Evolutionary conservation across 2,329 filamentous ascomycete genomes (phyloP).

Genomic region (Graphium sp.): DNA sequence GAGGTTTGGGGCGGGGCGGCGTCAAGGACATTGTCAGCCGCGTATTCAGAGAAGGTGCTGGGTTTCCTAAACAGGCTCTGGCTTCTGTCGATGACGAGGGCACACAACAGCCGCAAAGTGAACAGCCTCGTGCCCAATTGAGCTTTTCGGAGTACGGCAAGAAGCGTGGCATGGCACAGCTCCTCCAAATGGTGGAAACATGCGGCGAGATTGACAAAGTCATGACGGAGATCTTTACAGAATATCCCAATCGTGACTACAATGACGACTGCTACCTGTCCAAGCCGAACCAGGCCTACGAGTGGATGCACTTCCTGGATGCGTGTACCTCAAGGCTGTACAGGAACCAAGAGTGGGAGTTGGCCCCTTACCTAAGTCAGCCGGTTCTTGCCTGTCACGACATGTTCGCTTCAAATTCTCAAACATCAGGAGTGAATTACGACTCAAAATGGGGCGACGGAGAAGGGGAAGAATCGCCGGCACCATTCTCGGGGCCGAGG

Average conservation of each 20-base stretch:
- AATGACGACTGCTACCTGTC: slow-evolving; percentile 85
- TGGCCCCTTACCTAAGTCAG: slow-evolving; percentile 73
- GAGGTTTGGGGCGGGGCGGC: slow-evolving; percentile 56
- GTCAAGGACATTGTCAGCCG: slow-evolving; percentile 59
- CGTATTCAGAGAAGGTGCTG: slow-evolving; percentile 65
- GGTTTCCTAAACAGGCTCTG: slow-evolving; percentile 47
- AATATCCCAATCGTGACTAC: slow-evolving; percentile 75
- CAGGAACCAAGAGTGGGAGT: slow-evolving; percentile 81
- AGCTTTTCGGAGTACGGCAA: slow-evolving; percentile 60
- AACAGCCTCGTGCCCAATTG: slow-evolving; percentile 41
- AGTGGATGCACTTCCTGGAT: slow-evolving; percentile 94
- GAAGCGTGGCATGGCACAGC: slow-evolving; percentile 52
- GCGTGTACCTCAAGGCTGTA: slow-evolving; percentile 62
- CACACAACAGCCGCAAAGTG: slow-evolving; percentile 21
- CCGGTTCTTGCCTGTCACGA: slow-evolving; percentile 80
- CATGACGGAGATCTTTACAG: slow-evolving; percentile 66
- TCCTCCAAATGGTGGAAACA: slow-evolving; percentile 63
- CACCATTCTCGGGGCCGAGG: slow-evolving; percentile 66
- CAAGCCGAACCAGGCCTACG: slow-evolving; percentile 76
- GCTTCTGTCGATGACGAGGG: slow-evolving; percentile 14
- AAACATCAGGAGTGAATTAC: slow-evolving; percentile 22
- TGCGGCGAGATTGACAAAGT: slow-evolving; percentile 66
- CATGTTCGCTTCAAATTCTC: slow-evolving; percentile 63
- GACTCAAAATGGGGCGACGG: slow-evolving; percentile 21
- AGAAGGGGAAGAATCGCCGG: slow-evolving; percentile 30